phyloP scores from a whole-genome alignment of 306 rosid species.

The apple (Malus domestica) region ASM211411v1 NC_041804.1:3181001-3181500 shows the following conservation, averaged over 20 bases:
- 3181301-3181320: background rate
- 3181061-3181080: no score
- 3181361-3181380: background rate
- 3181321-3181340: background rate
- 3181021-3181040: no score
- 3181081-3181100: background rate
- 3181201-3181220: no score
- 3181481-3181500: no score
- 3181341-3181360: background rate
- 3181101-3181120: background rate
- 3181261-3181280: constrained; percentile 47
- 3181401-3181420: background rate
- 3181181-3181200: no score
- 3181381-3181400: background rate
- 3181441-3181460: no score
- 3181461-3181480: no score
- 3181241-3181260: constrained; percentile 33
- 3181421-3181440: background rate
- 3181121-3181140: no score
- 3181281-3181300: constrained; percentile 4
- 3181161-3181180: no score
- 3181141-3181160: no score
- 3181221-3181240: constrained; percentile 30
- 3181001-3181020: no score
- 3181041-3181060: no score